A percentile compares a stretch with the other conserved stretches of the same genome.
These are phyloP conservation scores for Claviceps fusiformis DNA, from an alignment of 2,329 filamentous ascomycete genomes.

Conservation along the genomic window DNA sequence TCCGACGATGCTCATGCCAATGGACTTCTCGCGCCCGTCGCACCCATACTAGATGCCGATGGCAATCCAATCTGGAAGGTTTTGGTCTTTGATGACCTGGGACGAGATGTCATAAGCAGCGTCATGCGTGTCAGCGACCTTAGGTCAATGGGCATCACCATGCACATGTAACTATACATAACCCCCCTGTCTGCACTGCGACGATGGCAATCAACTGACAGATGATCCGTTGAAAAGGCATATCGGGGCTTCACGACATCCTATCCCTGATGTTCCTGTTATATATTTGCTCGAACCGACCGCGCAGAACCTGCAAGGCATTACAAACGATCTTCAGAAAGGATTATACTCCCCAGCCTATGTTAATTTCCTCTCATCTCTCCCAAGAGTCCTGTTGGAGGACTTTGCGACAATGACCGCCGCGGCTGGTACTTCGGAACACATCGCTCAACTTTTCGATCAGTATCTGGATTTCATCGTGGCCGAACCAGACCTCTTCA, in stretches of 20 bases:
- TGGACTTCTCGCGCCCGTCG: constrained; percentile 51
- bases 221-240: constrained; percentile 37
- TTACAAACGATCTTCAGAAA: constrained; percentile 74
- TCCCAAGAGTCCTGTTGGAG: constrained; percentile 80
- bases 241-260: constrained; percentile 66
- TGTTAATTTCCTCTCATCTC: constrained; percentile 91
- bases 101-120: constrained; percentile 91
- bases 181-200: background rate
- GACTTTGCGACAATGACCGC: constrained; percentile 88
- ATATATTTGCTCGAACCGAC: constrained; percentile 94
- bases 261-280: constrained; percentile 91
- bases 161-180: constrained; percentile 58
- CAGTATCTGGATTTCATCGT: constrained; percentile 98
- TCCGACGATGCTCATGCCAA: constrained; percentile 51
- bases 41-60: constrained; percentile 72
- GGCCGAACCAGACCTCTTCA: constrained; percentile 89
- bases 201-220: background rate
- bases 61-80: constrained; percentile 97
- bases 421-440: constrained; percentile 69
- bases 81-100: constrained; percentile 82
- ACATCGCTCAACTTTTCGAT: constrained; percentile 85
- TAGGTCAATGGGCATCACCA: constrained; percentile 85
- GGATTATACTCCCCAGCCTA: constrained; percentile 88
- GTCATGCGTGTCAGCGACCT: constrained; percentile 89
- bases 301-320: constrained; percentile 61